Conservation (phyloP, 805 yeast species). For the Lachancea quebecensis region DNA sequence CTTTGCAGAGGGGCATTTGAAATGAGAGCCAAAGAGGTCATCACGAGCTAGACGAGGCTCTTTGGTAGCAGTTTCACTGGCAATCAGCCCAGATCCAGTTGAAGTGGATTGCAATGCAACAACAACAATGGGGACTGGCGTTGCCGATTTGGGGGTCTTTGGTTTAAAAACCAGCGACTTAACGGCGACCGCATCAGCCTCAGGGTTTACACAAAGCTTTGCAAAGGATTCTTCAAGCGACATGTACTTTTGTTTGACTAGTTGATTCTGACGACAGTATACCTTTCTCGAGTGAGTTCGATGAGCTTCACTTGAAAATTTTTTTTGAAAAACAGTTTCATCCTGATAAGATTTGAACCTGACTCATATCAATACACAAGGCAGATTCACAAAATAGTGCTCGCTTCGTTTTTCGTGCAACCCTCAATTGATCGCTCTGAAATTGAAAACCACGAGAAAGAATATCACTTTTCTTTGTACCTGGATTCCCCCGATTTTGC, state of each 20-base stretch:
- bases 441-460: too few relatives aligned
- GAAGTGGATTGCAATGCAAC: slow-evolving; percentile 65
- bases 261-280: too few relatives aligned
- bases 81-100: slow-evolving; percentile 61
- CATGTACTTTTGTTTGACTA: slow-evolving; percentile 33
- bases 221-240: slow-evolving; percentile 64
- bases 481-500: too few relatives aligned
- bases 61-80: slow-evolving; percentile 61
- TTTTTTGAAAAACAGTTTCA: not conserved
- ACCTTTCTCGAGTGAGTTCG: not conserved
- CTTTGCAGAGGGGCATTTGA: slow-evolving; percentile 26
- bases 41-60: slow-evolving; percentile 87
- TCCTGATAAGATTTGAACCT: not conserved
- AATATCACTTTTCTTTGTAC: too few relatives aligned
- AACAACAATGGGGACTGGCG: slow-evolving; percentile 73
- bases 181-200: slow-evolving; percentile 47
- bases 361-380: not conserved
- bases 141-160: slow-evolving; percentile 75
- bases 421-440: too few relatives aligned
- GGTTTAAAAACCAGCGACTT: slow-evolving; percentile 86
- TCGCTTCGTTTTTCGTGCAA: not conserved
- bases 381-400: not conserved
- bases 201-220: slow-evolving; percentile 54
- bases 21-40: slow-evolving; percentile 60
- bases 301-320: not conserved